Conservation (phyloP, 2,329 filamentous ascomycete species). For the Pseudogymnoascus sp. region DNA sequence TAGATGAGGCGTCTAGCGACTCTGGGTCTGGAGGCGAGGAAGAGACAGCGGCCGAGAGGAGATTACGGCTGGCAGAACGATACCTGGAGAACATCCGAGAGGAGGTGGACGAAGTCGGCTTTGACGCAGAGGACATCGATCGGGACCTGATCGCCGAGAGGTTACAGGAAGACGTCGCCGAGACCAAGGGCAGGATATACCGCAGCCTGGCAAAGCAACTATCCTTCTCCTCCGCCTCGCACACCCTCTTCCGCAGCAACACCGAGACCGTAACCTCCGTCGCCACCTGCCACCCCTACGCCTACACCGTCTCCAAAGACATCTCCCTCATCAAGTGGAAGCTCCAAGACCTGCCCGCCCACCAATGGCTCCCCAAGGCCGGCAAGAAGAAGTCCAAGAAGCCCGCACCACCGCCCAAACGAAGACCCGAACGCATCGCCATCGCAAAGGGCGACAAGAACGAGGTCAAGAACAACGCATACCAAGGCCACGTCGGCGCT, state of each 20-base stretch:
- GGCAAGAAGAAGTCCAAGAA: slow-evolving; percentile 48
- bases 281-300: slow-evolving; percentile 69
- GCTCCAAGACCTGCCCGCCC: slow-evolving; percentile 57
- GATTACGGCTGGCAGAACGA: slow-evolving; percentile 79
- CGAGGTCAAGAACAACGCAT: slow-evolving; percentile 56
- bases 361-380: slow-evolving; percentile 51
- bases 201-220: slow-evolving; percentile 68
- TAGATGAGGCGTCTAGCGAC: slow-evolving; percentile 26
- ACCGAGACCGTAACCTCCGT: slow-evolving; percentile 72
- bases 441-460: slow-evolving; percentile 56
- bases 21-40: slow-evolving; percentile 65
- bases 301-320: slow-evolving; percentile 86
- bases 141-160: slow-evolving; percentile 85
- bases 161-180: slow-evolving; percentile 84
- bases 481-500: slow-evolving; percentile 68
- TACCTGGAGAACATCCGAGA: slow-evolving; percentile 86
- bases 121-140: slow-evolving; percentile 91
- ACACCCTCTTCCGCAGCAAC: slow-evolving; percentile 72
- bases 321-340: slow-evolving; percentile 82
- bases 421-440: slow-evolving; percentile 55
- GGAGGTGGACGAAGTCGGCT: slow-evolving; percentile 76
- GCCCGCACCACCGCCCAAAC: slow-evolving; percentile 49
- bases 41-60: slow-evolving; percentile 84
- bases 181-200: slow-evolving; percentile 85
- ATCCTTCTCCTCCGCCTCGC: slow-evolving; percentile 58